Evolutionary conservation across 352 stramenopile species (phyloP), one percentile per base, ranked within the genome.

Genomic region (Peronospora farinosa): DNA sequence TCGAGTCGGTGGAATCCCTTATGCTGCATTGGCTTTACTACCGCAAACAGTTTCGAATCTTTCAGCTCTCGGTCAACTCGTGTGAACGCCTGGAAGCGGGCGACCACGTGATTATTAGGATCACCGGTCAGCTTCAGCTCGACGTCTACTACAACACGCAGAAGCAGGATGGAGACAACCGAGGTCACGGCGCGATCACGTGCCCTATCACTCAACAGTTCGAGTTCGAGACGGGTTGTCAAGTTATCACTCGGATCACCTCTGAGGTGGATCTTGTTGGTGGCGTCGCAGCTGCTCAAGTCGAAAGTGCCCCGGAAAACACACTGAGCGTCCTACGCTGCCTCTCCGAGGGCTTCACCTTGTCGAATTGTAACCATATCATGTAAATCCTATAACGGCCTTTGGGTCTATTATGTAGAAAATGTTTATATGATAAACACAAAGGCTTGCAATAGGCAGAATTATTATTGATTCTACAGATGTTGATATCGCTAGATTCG

Each of bases 191-290:
- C 1, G 19, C 17, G 0, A 50, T 68, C 13, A 40, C 16, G 27
- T 79, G 66, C 11, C 63, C 72, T 21, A 52, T 79, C 17, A 57
- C 52, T 15, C 72, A 79, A 25, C 69, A 72, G 11, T 79, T 78
- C 19, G 63, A 79, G 38, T 75, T 80, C 42, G 57, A 78, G 27
- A 28, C 32, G 3, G 25, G 37, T 0, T 27, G 69, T 8, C 44
- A 50, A n/a, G 19, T 54, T 0, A 42, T 78, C 30, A 65, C 59
- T 12, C 67, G 64, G 13, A 67, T 83, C 39, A 78, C 69, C 0
- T 76, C 63, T 5, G 72, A 83, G 32, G 64, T 80, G 35, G 69
- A 83, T 46, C 63, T 74, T 41, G 31, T 80, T 0, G 49, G 51
- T 3, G 72, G 63, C 4, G 35, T 65, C 8, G 36, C 31, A 37